phyloP scores from a whole-genome alignment of 2,329 filamentous ascomycete species.

The Ophiostoma sp. region DNA sequence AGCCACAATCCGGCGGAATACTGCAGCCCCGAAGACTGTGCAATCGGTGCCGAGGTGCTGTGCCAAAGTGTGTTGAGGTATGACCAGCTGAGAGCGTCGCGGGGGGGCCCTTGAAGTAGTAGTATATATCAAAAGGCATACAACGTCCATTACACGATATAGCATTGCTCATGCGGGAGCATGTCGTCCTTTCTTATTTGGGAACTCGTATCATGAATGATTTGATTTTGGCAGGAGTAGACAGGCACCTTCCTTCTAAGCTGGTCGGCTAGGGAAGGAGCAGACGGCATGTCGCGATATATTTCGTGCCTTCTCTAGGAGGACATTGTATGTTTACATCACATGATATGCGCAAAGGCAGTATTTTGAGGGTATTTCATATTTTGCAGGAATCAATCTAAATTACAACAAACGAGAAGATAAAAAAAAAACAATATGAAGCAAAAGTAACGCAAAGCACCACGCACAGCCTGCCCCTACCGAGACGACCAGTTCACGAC shows the following conservation, averaged over 20 bases:
- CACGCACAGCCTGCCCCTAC: background rate
- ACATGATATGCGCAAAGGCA: background rate
- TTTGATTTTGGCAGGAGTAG: background rate
- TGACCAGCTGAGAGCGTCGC: constrained; percentile 26
- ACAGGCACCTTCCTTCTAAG: background rate
- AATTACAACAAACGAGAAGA: background rate
- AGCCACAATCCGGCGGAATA: constrained; percentile 62
- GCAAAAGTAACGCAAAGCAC: background rate
- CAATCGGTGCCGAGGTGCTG: constrained; percentile 48
- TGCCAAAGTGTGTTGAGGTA: constrained; percentile 34
- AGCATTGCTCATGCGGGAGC: background rate
- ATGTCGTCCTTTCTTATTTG: background rate
- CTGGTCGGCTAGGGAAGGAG: background rate
- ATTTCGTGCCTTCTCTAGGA: background rate
- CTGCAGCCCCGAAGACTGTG: constrained; percentile 55
- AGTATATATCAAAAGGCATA: background rate
- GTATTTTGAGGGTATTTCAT: background rate
- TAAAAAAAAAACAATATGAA: background rate
- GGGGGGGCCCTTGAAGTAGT: background rate
- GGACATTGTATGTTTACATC: background rate
- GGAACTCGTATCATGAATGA: too few species aligned
- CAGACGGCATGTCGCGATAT: background rate
- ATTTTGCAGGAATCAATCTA: background rate
- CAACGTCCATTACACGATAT: background rate
- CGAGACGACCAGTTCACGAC: background rate